phyloP scores from a whole-genome alignment of 2,329 filamentous ascomycete species.

The Fusarium newnesense region DNA sequence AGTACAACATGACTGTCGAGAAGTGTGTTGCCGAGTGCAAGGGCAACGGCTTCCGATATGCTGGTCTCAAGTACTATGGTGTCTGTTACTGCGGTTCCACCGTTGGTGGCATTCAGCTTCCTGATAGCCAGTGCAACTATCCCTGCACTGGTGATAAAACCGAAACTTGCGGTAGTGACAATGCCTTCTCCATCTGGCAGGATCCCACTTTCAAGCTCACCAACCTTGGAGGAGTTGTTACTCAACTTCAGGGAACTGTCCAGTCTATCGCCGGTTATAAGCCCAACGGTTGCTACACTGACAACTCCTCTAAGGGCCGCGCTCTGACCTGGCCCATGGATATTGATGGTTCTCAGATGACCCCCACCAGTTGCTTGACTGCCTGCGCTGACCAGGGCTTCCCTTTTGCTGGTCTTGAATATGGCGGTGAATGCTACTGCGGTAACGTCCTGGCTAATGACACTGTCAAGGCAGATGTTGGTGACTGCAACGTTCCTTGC shows the following conservation, averaged over 20 bases:
- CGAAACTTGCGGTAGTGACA: constrained; percentile 60
- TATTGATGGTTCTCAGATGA: constrained; percentile 51
- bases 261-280: constrained; percentile 61
- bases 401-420: constrained; percentile 61
- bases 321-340: constrained; percentile 58
- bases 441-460: constrained; percentile 63
- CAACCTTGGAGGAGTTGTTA: constrained; percentile 32
- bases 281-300: constrained; percentile 70
- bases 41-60: constrained; percentile 62
- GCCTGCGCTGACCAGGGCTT: constrained; percentile 57
- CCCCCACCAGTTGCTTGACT: constrained; percentile 55
- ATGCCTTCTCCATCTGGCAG: constrained; percentile 59
- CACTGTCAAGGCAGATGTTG: constrained; percentile 49
- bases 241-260: constrained; percentile 50
- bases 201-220: constrained; percentile 61
- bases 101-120: constrained; percentile 62
- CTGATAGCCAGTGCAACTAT: constrained; percentile 66
- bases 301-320: constrained; percentile 53
- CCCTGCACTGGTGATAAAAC: constrained; percentile 59
- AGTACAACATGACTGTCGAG: constrained; percentile 58
- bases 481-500: constrained; percentile 63
- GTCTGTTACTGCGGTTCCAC: constrained; percentile 65
- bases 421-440: constrained; percentile 60
- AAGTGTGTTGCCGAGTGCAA: constrained; percentile 61
- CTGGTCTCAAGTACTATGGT: constrained; percentile 62